phyloP scores from a whole-genome alignment of 345 rosid species.

The Boechera divaricarpa region DNA sequence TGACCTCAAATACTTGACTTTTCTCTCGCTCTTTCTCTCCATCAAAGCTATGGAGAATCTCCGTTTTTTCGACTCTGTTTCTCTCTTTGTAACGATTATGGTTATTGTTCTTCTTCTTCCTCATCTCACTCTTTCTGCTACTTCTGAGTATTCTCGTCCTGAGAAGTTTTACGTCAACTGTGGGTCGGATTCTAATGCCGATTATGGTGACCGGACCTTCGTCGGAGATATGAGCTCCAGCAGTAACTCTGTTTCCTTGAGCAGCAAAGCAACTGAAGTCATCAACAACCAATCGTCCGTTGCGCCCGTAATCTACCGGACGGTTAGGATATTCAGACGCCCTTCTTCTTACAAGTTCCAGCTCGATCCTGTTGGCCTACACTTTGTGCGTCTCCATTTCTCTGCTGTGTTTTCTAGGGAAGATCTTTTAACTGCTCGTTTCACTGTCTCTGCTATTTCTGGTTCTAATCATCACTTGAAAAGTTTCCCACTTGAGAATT shows the following conservation, averaged over 20 bases:
- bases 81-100: neutral
- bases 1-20: constrained; percentile 21
- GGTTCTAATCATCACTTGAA: constrained; percentile 41
- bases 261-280: constrained; percentile 22
- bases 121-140: constrained; percentile 19
- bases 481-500: constrained; percentile 38
- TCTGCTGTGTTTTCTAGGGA: constrained; percentile 37
- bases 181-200: constrained; percentile 46
- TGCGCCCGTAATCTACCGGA: constrained; percentile 40
- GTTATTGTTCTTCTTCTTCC: constrained; percentile 37
- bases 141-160: constrained; percentile 46
- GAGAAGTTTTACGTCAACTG: constrained; percentile 59
- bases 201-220: constrained; percentile 23
- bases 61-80: constrained; percentile 12
- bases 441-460: constrained; percentile 46
- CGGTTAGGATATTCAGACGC: constrained; percentile 56
- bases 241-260: constrained; percentile 33
- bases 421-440: constrained; percentile 48
- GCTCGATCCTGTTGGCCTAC: constrained; percentile 35
- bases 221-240: constrained; percentile 48
- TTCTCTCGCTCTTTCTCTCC: neutral
- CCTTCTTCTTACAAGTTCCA: constrained; percentile 47
- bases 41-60: constrained; percentile 27
- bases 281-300: neutral
- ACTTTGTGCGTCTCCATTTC: constrained; percentile 56